Conservation (phyloP, 1,284 basidiomycete species). For the Amylostereum areolatum region DNA sequence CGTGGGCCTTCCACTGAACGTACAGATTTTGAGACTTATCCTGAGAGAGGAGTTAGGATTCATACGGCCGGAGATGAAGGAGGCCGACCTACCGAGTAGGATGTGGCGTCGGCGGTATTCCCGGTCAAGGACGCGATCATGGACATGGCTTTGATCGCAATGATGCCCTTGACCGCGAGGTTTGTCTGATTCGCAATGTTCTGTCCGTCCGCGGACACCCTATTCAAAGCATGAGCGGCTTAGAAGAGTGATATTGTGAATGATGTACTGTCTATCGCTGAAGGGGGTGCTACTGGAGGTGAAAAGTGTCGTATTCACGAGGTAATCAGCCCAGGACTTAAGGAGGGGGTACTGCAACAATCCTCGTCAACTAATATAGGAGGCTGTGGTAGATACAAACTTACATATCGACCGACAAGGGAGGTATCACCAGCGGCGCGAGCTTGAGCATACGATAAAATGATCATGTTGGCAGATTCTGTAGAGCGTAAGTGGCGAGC, state of each 20-base stretch:
- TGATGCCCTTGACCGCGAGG: slow-evolving; percentile 16
- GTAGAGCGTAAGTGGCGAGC: not conserved
- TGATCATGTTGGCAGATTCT: slow-evolving; percentile 16
- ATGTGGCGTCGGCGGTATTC: slow-evolving; percentile 7
- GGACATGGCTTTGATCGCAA: slow-evolving; percentile 17
- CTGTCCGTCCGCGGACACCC: not conserved
- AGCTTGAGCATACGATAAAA: slow-evolving; percentile 16
- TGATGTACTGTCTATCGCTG: too few relatives aligned
- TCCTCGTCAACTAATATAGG: not conserved
- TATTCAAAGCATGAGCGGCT: too few relatives aligned
- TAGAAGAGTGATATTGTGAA: not conserved
- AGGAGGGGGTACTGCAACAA: not conserved
- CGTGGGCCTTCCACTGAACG: not conserved
- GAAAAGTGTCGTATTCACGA: slow-evolving; percentile 1
- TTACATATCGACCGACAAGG: slow-evolving; percentile 9
- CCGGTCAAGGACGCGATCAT: slow-evolving; percentile 13
- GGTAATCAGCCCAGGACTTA: slow-evolving; percentile 3
- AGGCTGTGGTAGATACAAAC: slow-evolving; percentile 1
- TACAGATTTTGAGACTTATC: not conserved
- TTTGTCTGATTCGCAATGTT: slow-evolving; percentile 5
- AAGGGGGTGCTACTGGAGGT: not conserved
- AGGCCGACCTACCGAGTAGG: slow-evolving; percentile 9
- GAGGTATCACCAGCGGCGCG: slow-evolving; percentile 12
- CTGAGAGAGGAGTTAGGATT: not conserved
- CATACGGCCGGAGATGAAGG: not conserved